Evolutionary conservation across 2,329 filamentous ascomycete species (phyloP).

Genomic region (Periconia sp.): DNA sequence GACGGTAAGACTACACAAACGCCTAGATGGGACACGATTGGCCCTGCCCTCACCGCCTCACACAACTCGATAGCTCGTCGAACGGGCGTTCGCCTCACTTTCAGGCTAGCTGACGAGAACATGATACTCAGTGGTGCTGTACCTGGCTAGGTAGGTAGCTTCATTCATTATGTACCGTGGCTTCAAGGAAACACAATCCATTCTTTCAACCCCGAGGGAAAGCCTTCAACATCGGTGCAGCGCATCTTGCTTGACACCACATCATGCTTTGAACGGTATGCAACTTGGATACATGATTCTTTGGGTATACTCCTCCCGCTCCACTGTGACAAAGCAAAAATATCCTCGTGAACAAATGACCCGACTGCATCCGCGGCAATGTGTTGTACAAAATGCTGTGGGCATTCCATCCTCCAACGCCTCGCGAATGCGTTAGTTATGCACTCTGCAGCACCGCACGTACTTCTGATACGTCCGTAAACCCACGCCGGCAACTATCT

Average conservation of each 20-base stretch:
- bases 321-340: not conserved
- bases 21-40: not conserved
- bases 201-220: too few species aligned
- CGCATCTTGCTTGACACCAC: too few species aligned
- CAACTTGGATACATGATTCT: too few species aligned
- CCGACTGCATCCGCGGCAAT: not conserved
- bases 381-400: slow-evolving; percentile 10
- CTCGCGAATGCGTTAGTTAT: slow-evolving; percentile 21
- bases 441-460: slow-evolving; percentile 26
- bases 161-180: too few species aligned
- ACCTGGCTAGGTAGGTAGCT: too few species aligned
- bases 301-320: not conserved
- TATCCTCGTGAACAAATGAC: not conserved
- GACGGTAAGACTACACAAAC: slow-evolving; percentile 17
- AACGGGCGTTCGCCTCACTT: slow-evolving; percentile 11
- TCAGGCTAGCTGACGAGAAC: not conserved
- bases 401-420: slow-evolving; percentile 18
- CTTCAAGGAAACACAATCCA: too few species aligned
- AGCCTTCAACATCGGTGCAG: too few species aligned
- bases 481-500: slow-evolving; percentile 1
- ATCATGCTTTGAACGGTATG: too few species aligned
- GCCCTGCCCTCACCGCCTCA: slow-evolving; percentile 8
- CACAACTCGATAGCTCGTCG: not conserved
- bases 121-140: too few species aligned
- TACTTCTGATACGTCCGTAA: slow-evolving; percentile 26